A percentile compares a stretch with the other conserved stretches of the same genome.
Conservation (phyloP, 139 green algal species). For the Chlamydomonas incerta region DNA sequence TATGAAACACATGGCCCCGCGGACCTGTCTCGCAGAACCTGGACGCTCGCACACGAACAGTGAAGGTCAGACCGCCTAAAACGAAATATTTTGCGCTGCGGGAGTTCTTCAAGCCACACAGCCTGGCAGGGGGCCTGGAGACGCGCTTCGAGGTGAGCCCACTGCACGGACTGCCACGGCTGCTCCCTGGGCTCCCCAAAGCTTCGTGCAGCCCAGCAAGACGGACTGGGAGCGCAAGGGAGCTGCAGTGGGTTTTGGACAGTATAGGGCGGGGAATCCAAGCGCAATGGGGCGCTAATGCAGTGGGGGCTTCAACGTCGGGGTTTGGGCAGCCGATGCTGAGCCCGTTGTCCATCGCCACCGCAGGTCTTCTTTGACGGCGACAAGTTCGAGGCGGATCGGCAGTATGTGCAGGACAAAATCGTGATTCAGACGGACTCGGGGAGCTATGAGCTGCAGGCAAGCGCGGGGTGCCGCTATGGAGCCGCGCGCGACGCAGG, state of each 20-base stretch:
- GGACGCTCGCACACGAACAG: conserved; percentile 21
- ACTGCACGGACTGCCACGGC: no score
- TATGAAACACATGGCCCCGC: neutral
- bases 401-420: conserved; percentile 50
- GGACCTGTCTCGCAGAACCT: conserved; percentile 40
- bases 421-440: conserved; percentile 53
- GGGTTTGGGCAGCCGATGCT: neutral
- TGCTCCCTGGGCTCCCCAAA: no score
- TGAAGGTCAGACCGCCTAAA: conserved; percentile 54
- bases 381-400: conserved; percentile 28
- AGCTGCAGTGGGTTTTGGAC: no score
- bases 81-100: conserved; percentile 52
- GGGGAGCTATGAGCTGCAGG: conserved; percentile 44
- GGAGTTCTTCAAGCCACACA: conserved; percentile 46
- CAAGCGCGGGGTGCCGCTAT: conserved; percentile 12
- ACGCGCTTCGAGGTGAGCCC: conserved; percentile 52
- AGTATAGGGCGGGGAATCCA: no score
- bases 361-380: conserved; percentile 50
- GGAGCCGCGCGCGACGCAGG: no score
- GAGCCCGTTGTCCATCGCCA: neutral
- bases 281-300: no score
- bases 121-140: conserved; percentile 52
- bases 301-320: neutral
- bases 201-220: no score
- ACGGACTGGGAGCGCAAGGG: no score